Base-by-base conservation (phyloP, 495 filamentous ascomycete genomes). In the Penicillium verhagenii region DNA sequence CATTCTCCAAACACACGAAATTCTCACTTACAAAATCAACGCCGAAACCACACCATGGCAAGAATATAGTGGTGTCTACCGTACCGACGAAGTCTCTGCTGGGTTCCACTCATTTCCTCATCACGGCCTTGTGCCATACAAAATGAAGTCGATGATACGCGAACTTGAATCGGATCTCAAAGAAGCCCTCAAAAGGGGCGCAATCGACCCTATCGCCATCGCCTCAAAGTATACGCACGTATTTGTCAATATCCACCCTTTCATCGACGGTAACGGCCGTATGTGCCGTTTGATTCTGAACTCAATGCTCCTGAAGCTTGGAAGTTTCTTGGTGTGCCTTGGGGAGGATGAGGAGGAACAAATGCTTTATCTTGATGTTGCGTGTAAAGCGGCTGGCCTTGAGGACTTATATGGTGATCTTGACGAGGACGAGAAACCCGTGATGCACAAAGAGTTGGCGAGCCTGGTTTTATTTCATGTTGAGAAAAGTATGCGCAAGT, bases 211-310 rank as follows among this genome's bases (percentile, higher is more conserved):
- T 2, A 58, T 69, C 31, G 50, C 44, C 8, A 33, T 75, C 7
- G 68, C 70, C 3, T 43, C 70, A 1, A 66, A 71, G 38, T 69
- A 66, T 42, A 62, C 50, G 2, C 57, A 68, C 8, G 31, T 57
- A 0, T 72, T 77, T 31, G 63, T 72, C 35, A 55, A 61, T 2
- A 70, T 74, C 21, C 71, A 73, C 48, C 72, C 71, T 2, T 75
- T 74, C 39, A 35, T 59, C 2, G 71, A 75, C 38, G 71, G 68
- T 3, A 77, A 77, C 45, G 71, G 73, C 2, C 54, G 71, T 25
- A 59, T 60, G 33, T 73, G 65, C 42, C 68, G 71, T 25, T 40
- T 75, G 21, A 66, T 75, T 6, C 44, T 74, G 1, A 77, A 70
- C 53, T 55, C 56, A 0, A 49, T 73, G 8, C 55, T 72, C 0